phyloP scores from a whole-genome alignment of 371 early-diverging fungal genomes.

The Saksenaea oblongispora region DNA sequence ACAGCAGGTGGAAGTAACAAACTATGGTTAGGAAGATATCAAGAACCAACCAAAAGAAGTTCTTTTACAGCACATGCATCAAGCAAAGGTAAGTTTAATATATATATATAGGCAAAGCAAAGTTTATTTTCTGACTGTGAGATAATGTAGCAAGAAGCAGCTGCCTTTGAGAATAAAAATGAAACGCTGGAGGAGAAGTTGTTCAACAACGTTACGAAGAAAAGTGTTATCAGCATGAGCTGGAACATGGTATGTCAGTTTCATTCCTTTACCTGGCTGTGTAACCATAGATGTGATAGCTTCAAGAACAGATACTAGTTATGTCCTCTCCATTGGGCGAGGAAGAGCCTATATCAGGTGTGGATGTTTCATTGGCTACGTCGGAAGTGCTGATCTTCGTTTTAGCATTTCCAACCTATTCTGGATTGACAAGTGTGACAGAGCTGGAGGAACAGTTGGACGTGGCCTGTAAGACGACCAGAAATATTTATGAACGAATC shows the following conservation, averaged over 20 bases:
- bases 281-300: neutral
- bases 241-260: constrained; percentile 17
- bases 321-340: neutral
- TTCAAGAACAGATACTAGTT: neutral
- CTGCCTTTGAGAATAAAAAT: constrained; percentile 3
- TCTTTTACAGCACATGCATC: constrained; percentile 17
- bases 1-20: neutral
- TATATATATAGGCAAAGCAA: neutral
- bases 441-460: neutral
- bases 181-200: constrained; percentile 5
- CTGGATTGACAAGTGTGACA: neutral
- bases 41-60: constrained; percentile 10
- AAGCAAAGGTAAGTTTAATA: constrained; percentile 15
- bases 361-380: neutral
- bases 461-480: neutral
- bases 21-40: neutral
- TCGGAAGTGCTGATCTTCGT: neutral
- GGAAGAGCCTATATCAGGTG: neutral
- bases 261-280: neutral
- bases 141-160: neutral
- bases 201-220: neutral
- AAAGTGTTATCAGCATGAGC: constrained; percentile 12
- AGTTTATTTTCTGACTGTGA: neutral
- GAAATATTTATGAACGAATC: neutral
- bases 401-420: neutral